Evolutionary conservation across 148 eudicot genomes (phyloP).

Genomic region (Simmondsia chinensis): DNA sequence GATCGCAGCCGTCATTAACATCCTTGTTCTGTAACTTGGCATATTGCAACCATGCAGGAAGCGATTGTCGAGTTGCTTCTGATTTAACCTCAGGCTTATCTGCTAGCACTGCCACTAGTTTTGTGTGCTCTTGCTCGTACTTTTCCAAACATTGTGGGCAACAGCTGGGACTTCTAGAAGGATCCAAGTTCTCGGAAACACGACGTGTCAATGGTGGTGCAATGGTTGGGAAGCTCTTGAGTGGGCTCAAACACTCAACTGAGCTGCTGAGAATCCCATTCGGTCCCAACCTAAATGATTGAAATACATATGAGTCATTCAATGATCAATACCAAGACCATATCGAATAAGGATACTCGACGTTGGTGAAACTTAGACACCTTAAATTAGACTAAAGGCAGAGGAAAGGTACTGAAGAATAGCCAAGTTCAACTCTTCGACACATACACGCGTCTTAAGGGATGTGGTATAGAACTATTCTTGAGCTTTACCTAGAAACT

Average conservation of each 20-base stretch:
- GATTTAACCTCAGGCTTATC: slow-evolving; percentile 44
- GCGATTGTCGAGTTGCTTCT: slow-evolving; percentile 22
- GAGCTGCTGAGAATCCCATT: slow-evolving; percentile 44
- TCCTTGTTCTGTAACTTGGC: slow-evolving; percentile 29
- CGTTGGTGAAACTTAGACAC: no score
- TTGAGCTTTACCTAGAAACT: no score
- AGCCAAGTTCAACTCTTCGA: no score
- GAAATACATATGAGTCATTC: not conserved
- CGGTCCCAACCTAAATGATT: slow-evolving; percentile 34
- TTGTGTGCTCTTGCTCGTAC: slow-evolving; percentile 52
- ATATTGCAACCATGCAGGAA: slow-evolving; percentile 80
- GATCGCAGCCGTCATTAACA: slow-evolving; percentile 16
- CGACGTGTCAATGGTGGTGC: slow-evolving; percentile 24
- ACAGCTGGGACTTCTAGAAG: slow-evolving; percentile 26
- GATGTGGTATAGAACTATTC: no score
- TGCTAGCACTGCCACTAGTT: slow-evolving; percentile 26
- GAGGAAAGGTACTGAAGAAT: no score
- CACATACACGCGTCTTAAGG: no score
- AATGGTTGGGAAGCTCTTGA: slow-evolving; percentile 33
- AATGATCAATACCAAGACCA: not conserved
- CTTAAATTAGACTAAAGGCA: no score
- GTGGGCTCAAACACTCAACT: slow-evolving; percentile 36
- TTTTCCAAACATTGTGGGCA: slow-evolving; percentile 66
- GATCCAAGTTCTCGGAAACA: slow-evolving; percentile 38
- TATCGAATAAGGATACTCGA: no score